Evolutionary conservation across 1,284 basidiomycete species (phyloP), one percentile per base, ranked within the genome.

Genomic region (Exsudoporus floridanus): DNA sequence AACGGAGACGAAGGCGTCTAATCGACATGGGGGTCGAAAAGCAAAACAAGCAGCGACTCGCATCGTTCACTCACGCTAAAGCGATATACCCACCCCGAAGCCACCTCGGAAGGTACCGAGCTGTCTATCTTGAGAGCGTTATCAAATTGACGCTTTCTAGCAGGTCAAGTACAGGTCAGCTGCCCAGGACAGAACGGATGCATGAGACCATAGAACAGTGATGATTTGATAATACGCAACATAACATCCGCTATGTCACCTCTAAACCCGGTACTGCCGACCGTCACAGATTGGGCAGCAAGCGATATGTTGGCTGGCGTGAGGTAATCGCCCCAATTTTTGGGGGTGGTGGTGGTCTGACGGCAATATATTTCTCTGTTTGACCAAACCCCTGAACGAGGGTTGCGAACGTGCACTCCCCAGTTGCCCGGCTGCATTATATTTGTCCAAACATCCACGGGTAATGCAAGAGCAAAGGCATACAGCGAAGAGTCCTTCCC

Each of bases 221-320:
- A 14, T 13, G 31, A 18, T 35, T 16, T 47, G 40, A 23, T 25
- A 53, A 67, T 54, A 51, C 53, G 54, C 57, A 64, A 58, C 43
- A 66, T 28, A 18, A 70, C 56, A 44, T 70, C 55, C 10, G 58
- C 64, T 49, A 69, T 54, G 61, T 67, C 46, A 41, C 73, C 71
- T 44, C 53, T 21, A 46, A 74, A 71, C 7, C 65, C 70, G 3
- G 62, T 52, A n/a, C 60, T 66, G 0, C 76, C 73, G 23, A 77
- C 66, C 5, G 56, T 59, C 36, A 57, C 57, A 2, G 73, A 63
- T 0, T 74, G 76, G n/a, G 75, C 76, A 4, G 75, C 74, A 50
- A 77, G 77, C 7, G 74, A 76, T 73, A 77, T 76, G 50, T 77
- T 77, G 33, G 70, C 74, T 21, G 62, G 54, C 31, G 62, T 63